Evolutionary conservation across 2,329 filamentous ascomycete species (phyloP).

Genomic region (Paraconiothyrium brasiliense): DNA sequence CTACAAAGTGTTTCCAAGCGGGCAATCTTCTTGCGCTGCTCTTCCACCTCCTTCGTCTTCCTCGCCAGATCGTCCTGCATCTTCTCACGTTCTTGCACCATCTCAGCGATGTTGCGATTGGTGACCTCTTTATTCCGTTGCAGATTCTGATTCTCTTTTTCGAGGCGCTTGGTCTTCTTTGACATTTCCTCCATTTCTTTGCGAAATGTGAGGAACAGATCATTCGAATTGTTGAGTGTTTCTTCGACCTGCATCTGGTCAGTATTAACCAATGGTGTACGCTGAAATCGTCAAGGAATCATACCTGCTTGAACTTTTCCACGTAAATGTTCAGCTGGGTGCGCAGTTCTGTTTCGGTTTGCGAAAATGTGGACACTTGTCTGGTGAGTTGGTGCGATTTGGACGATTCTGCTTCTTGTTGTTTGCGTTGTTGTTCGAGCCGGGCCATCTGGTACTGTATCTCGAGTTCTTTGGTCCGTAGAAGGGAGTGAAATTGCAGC

Average conservation of each 20-base stretch:
- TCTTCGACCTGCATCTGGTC: constrained; percentile 87
- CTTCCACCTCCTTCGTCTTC: constrained; percentile 78
- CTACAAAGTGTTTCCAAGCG: constrained; percentile 95
- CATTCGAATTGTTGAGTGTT: constrained; percentile 97
- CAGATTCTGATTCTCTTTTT: constrained; percentile 93
- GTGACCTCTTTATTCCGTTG: constrained; percentile 94
- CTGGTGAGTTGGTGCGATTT: constrained; percentile 86
- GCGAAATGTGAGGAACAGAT: constrained; percentile 93
- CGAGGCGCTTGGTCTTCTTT: constrained; percentile 95
- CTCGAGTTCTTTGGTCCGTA: constrained; percentile 95
- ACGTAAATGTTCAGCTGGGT: constrained; percentile 98
- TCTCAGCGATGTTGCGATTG: constrained; percentile 93
- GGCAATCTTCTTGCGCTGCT: constrained; percentile 83
- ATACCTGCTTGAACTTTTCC: constrained; percentile 99
- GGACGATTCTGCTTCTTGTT: constrained; percentile 80
- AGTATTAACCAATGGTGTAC: constrained; percentile 53
- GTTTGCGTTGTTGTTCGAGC: constrained; percentile 89
- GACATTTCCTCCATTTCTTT: constrained; percentile 99
- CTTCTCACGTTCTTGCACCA: constrained; percentile 90
- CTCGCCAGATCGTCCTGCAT: constrained; percentile 77
- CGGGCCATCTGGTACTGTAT: constrained; percentile 91
- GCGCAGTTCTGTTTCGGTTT: constrained; percentile 91
- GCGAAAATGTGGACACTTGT: constrained; percentile 94
- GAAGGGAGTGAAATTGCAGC: constrained; percentile 88
- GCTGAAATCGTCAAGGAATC: constrained; percentile 31